Base-by-base conservation (phyloP, 768 basidiomycete species). In the Termitomyces sp. region DNA sequence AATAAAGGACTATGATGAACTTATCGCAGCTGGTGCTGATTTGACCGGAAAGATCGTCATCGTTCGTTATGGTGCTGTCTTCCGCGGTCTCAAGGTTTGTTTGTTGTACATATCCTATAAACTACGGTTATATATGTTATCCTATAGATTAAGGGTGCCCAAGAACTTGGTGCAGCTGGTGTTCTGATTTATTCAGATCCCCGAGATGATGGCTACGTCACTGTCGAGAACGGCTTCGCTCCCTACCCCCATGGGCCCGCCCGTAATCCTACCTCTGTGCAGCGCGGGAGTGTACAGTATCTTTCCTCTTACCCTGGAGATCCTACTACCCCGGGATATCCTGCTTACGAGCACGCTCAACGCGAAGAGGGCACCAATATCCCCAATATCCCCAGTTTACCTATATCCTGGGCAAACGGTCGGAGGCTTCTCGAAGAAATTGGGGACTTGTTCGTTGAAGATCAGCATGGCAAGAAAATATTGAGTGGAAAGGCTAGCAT, bases 241-340 rank as follows among this genome's bases (percentile, higher is more conserved):
- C 74, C 85, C 38, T 89, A 93, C 66, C 95, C 95, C 3, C 75
- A 81, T 14, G 94, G 96, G 4, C 94, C 94, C 31, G 95, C 94
- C 41, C 81, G 93, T 50, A 91, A 93, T 68, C 89, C 89, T 0
- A 81, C 83, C 4, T 84, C 88, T 17, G 86, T 98, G 12, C 85
- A 98, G 68, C 83, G 94, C 51, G 94, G 94, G 33, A 89, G 86
- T 42, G 91, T 91, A 3, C 83, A 87, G 63, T 91, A 76, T 67
- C 67, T 91, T 51, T 81, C 81, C 14, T 66, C 71, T 1, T 89
- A 87, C 63, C 84, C 85, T 17, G 86, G 86, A 11, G 89, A 91
- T 65, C 91, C 94, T 2, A 85, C 89, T 0, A 98, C 96, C 3
- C 94, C 95, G 5, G 91, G 89, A 10, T 80, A 84, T 59, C 95